Conservation (phyloP, 2,329 filamentous ascomycete species). For the Zymoseptoria pseudotritici region DNA sequence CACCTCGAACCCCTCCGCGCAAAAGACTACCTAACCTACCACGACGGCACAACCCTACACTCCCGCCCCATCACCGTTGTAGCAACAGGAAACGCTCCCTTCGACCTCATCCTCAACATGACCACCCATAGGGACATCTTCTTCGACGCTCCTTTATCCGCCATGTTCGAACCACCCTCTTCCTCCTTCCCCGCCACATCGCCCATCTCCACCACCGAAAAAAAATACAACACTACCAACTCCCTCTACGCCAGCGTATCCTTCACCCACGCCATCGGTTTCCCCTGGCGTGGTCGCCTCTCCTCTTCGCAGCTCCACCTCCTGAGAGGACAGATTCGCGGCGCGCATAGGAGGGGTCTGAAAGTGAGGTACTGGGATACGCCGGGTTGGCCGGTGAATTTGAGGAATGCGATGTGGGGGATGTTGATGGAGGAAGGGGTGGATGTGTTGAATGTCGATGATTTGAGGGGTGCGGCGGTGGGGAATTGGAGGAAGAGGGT, state of each 20-base stretch:
- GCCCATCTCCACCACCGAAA: constrained; percentile 26
- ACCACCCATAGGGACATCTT: constrained; percentile 47
- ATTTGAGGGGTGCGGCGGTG: constrained; percentile 41
- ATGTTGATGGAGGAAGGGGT: constrained; percentile 48
- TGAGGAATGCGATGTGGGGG: constrained; percentile 49
- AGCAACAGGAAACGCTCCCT: constrained; percentile 57
- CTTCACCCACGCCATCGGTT: constrained; percentile 47
- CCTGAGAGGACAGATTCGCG: constrained; percentile 46
- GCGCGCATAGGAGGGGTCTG: constrained; percentile 45
- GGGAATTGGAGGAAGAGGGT: constrained; percentile 36
- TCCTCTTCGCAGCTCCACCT: constrained; percentile 38
- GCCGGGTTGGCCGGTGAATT: constrained; percentile 46
- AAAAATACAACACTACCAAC: constrained; percentile 47
- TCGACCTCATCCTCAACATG: constrained; percentile 48
- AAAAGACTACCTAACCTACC: constrained; percentile 42
- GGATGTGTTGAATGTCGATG: constrained; percentile 52
- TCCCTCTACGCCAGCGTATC: constrained; percentile 60
- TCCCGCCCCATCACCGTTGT: constrained; percentile 60
- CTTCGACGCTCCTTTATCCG: constrained; percentile 53
- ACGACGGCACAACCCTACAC: constrained; percentile 44
- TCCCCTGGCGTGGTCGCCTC: constrained; percentile 40
- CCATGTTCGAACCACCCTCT: constrained; percentile 8
- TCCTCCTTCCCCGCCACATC: constrained; percentile 40
- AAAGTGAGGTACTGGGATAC: constrained; percentile 52
- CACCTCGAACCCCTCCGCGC: constrained; percentile 53